Conservation (phyloP, 2,329 filamentous ascomycete genomes). For the Monosporascus sp. region DNA sequence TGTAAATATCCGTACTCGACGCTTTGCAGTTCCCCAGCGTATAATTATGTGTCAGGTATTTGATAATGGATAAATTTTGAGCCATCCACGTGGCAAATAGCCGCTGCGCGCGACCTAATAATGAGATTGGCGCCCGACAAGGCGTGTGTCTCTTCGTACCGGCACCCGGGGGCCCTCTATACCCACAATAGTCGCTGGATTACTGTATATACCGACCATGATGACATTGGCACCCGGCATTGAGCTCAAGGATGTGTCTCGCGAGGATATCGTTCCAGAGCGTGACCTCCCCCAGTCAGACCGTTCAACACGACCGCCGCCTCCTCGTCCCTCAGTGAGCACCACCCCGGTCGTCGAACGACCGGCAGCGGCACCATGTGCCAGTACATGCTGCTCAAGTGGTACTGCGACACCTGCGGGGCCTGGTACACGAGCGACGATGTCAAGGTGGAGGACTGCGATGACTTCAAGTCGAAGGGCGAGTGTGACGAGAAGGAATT, state of each 20-base stretch:
- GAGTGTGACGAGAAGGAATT: slow-evolving; percentile 16
- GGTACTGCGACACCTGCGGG: slow-evolving; percentile 26
- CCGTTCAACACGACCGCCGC: too few relatives aligned
- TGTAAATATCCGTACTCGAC: background rate
- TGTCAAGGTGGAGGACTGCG: slow-evolving; percentile 23
- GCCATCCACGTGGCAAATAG: slow-evolving; percentile 16
- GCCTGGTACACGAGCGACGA: slow-evolving; percentile 28
- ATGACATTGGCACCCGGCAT: too few relatives aligned
- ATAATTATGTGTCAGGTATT: slow-evolving; percentile 18
- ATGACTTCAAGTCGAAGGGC: slow-evolving; percentile 14
- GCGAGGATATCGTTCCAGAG: too few relatives aligned
- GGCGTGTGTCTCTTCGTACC: background rate
- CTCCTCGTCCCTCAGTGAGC: background rate
- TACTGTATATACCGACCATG: too few relatives aligned
- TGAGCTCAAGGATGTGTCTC: too few relatives aligned
- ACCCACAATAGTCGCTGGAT: background rate
- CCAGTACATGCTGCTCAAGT: slow-evolving; percentile 23
- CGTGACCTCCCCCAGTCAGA: too few relatives aligned
- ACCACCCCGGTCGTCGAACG: background rate
- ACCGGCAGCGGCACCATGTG: slow-evolving; percentile 16
- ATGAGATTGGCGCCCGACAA: background rate
- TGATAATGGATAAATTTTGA: slow-evolving; percentile 8
- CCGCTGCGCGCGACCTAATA: slow-evolving; percentile 1
- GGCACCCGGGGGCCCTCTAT: background rate
- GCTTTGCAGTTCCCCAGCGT: background rate